Evolutionary conservation across 805 yeast genomes (phyloP), one percentile per base, ranked within the genome.

Genomic region (Saccharomycopsis schoenii): DNA sequence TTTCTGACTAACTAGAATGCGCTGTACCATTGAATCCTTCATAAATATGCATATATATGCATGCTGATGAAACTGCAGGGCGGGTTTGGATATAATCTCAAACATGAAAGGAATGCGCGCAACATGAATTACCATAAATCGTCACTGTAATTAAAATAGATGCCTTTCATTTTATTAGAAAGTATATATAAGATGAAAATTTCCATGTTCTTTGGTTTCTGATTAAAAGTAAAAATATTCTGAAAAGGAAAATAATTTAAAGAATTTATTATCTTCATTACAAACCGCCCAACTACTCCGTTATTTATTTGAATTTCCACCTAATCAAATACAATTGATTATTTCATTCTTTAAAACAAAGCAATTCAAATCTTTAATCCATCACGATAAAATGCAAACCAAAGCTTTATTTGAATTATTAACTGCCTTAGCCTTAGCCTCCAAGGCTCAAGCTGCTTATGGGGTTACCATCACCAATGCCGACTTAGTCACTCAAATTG

Each of bases 401-500:
- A 60, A 56, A 60, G 60, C 51, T 37, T 51, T 62, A 19, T 56
- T 60, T 14, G 59, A 59, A 57, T 39, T 58, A 21, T 56, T 60
- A 21, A 51, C 63, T 19, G 59, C 59, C 51, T 43, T 62, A 55
- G 61, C 63, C 25, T 42, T 62, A 19, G 60, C 51, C 34, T 37
- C 59, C n/a, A 29, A 34, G 14, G 59, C 61, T 24, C 37, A 29
- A 41, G 64, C 65, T 42, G 39, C 64, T 52, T 34, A 40, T 39
- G 65, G 61, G 25, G 58, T 56, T 42, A 64, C 65, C 21, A 29
- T 62, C 6, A 40, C 58, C 29, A 17, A 55, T 21, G 65, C 58
- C 14, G 60, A 55, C 9, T 54, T 61, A 34, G 60, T 61, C 41
- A 36, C 57, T 50, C 66, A 61, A 58, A 61, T 63, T 25, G 58